phyloP scores from a whole-genome alignment of 2,329 filamentous ascomycete species.

The Achaetomium macrosporum region DNA sequence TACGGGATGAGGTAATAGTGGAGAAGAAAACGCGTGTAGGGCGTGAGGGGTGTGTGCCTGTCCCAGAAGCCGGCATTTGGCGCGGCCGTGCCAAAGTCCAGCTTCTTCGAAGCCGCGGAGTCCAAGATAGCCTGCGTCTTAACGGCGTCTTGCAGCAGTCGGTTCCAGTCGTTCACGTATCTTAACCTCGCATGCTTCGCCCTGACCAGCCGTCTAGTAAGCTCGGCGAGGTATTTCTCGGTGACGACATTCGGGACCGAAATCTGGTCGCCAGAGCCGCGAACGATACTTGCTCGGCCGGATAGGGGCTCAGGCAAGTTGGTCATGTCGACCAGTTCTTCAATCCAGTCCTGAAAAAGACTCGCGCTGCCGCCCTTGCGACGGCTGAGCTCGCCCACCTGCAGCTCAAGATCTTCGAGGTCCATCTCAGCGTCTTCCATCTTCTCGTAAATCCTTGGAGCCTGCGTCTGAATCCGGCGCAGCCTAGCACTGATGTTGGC shows the following conservation, averaged over 20 bases:
- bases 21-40: constrained; percentile 73
- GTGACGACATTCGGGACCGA: constrained; percentile 75
- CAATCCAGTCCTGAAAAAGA: constrained; percentile 88
- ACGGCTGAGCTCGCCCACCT: constrained; percentile 71
- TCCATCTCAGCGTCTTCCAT: constrained; percentile 77
- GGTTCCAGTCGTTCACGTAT: constrained; percentile 81
- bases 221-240: constrained; percentile 83
- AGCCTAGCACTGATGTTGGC: constrained; percentile 70
- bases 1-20: constrained; percentile 70
- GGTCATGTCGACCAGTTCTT: constrained; percentile 77
- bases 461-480: constrained; percentile 68
- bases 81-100: constrained; percentile 64
- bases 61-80: constrained; percentile 50
- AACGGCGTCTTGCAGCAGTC: constrained; percentile 66
- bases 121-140: constrained; percentile 78
- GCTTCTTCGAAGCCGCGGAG: constrained; percentile 69
- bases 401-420: constrained; percentile 73
- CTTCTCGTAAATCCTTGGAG: constrained; percentile 78
- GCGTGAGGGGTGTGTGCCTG: constrained; percentile 60
- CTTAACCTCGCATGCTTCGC: constrained; percentile 78
- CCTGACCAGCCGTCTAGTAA: constrained; percentile 75
- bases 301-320: constrained; percentile 59
- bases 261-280: constrained; percentile 37
- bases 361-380: constrained; percentile 72
- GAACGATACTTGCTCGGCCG: constrained; percentile 29